A percentile compares a stretch with the other conserved stretches of the same genome.
phyloP scores from a whole-genome alignment of 2,329 filamentous ascomycete genomes.

The Albifimbria verrucaria region DNA sequence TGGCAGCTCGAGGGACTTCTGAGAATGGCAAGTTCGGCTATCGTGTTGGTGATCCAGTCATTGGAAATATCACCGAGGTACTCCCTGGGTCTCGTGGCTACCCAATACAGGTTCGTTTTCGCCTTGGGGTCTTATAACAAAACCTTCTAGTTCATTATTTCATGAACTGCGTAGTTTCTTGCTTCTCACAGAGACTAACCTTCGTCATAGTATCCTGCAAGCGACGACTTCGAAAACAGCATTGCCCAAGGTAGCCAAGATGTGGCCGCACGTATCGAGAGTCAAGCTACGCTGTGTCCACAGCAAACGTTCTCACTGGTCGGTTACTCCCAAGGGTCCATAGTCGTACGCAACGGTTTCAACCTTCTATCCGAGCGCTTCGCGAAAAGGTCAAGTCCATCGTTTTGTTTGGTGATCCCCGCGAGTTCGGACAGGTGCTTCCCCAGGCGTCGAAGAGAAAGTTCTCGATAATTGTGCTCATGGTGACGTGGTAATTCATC shows the following conservation, averaged over 20 bases:
- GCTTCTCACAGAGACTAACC: neutral
- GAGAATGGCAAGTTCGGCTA: slow-evolving; percentile 11
- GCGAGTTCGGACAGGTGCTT: neutral
- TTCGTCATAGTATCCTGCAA: slow-evolving; percentile 10
- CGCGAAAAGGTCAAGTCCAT: slow-evolving; percentile 6
- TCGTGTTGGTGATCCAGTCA: slow-evolving; percentile 10
- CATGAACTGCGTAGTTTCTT: neutral
- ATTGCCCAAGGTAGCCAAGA: slow-evolving; percentile 5
- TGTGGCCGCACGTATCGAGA: slow-evolving; percentile 5
- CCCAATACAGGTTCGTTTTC: slow-evolving; percentile 8
- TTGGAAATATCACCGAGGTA: slow-evolving; percentile 8
- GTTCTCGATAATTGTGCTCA: neutral
- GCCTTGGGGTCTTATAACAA: too few species aligned
- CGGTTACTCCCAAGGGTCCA: slow-evolving; percentile 12
- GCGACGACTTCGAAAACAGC: neutral
- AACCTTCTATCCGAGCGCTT: slow-evolving; percentile 1
- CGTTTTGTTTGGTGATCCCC: slow-evolving; percentile 10
- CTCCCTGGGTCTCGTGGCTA: slow-evolving; percentile 10
- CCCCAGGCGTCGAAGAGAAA: neutral
- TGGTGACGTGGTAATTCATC: neutral
- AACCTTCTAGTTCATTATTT: too few species aligned
- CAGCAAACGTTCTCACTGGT: slow-evolving; percentile 10
- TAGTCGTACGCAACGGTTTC: slow-evolving; percentile 7
- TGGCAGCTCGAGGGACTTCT: slow-evolving; percentile 5
- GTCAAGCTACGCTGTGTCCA: slow-evolving; percentile 6